Evolutionary conservation across 176 grass and related monocot genomes (phyloP).

Genomic region (Juncus inflexus): DNA sequence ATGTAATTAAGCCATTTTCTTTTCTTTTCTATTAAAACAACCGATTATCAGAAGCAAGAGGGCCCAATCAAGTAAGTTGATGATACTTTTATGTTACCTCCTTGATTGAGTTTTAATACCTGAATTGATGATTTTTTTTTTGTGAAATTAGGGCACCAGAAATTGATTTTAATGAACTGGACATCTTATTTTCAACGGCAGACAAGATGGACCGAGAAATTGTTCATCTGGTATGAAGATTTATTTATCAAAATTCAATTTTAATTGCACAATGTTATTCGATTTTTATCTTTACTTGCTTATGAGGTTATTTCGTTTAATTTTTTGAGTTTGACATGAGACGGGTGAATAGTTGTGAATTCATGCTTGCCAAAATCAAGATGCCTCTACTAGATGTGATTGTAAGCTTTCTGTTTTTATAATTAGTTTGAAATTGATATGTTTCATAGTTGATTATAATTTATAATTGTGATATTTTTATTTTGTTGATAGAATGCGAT

Average conservation of each 20-base stretch:
- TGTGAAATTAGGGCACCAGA: slow-evolving; percentile 58
- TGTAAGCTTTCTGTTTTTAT: slow-evolving; percentile 51
- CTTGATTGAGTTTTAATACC: too few relatives aligned
- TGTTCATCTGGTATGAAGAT: slow-evolving; percentile 70
- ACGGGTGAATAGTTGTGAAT: slow-evolving; percentile 95
- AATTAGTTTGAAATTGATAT: background rate
- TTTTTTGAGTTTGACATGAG: slow-evolving; percentile 85
- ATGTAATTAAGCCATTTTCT: background rate
- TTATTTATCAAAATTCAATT: background rate
- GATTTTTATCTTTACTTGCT: background rate
- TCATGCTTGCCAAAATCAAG: slow-evolving; percentile 99
- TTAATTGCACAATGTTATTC: background rate
- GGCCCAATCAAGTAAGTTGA: slow-evolving; percentile 62
- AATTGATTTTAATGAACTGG: slow-evolving; percentile 70
- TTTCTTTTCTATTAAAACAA: too few relatives aligned
- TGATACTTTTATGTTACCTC: background rate
- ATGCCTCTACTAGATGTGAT: slow-evolving; percentile 99
- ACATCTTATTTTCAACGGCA: slow-evolving; percentile 70
- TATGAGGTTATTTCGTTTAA: too few relatives aligned
- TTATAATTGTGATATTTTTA: slow-evolving; percentile 21
- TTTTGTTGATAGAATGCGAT: slow-evolving; percentile 56
- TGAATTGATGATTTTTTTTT: background rate
- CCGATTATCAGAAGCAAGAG: slow-evolving; percentile 61
- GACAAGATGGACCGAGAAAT: slow-evolving; percentile 74
- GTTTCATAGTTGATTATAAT: background rate